Conservation (phyloP, 345 rosid genomes). For the Linum lewisii region DNA sequence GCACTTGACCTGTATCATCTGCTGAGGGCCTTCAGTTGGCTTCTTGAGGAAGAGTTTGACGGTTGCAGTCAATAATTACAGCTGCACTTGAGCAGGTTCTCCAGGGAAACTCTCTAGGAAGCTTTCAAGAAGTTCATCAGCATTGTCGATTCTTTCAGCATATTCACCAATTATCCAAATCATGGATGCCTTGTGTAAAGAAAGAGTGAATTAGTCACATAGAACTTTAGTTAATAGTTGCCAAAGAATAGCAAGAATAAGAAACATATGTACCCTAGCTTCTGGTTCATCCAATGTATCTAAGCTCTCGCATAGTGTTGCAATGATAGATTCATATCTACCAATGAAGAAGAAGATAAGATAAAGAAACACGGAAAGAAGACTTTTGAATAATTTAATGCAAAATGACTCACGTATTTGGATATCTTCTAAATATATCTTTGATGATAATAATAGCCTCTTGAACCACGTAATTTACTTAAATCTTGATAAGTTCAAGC, state of each 20-base stretch:
- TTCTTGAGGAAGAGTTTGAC: constrained; percentile 94
- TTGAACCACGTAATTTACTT: constrained; percentile 99
- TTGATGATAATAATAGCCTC: constrained; percentile 99
- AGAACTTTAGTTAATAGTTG: constrained; percentile 2
- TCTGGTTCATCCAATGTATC: constrained; percentile 98
- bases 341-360: constrained; percentile 12
- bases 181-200: constrained; percentile 75
- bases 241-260: constrained; percentile 6
- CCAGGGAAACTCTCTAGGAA: constrained; percentile 98
- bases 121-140: constrained; percentile 98
- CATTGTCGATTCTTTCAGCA: constrained; percentile 99
- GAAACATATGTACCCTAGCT: constrained; percentile 60
- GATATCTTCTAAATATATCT: constrained; percentile 99
- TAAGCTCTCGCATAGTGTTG: constrained; percentile 95
- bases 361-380: constrained; percentile 4
- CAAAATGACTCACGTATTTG: constrained; percentile 61
- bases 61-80: constrained; percentile 94
- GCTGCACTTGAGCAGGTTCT: constrained; percentile 97
- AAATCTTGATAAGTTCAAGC: constrained; percentile 95
- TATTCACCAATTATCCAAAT: constrained; percentile 99
- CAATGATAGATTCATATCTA: constrained; percentile 95
- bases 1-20: constrained; percentile 86
- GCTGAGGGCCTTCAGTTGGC: constrained; percentile 99
- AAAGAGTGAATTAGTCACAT: constrained; percentile 6
- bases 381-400: not conserved